A percentile compares a stretch with the other conserved stretches of the same genome.
These are phyloP conservation scores for Phalaenopsis equestris DNA, from an alignment of 106 monocot species.

Conservation along the genomic window DNA sequence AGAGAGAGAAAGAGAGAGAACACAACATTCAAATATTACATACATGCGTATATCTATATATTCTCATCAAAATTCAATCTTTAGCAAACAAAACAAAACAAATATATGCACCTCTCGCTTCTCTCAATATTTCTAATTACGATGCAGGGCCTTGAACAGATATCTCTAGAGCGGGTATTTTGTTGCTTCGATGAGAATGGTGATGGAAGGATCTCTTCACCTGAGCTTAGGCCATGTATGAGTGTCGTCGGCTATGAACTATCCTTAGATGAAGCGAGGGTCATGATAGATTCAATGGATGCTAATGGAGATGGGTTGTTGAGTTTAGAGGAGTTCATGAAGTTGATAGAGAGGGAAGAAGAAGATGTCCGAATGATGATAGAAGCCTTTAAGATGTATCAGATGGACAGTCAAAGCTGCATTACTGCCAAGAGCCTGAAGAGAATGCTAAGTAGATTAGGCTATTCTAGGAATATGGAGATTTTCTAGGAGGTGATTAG, in stretches of 20 bases:
- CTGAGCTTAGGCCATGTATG: slow-evolving; percentile 32
- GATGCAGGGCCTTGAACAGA: neutral
- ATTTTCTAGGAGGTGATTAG: slow-evolving; percentile 19
- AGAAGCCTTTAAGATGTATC: slow-evolving; percentile 27
- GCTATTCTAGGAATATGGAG: too few relatives aligned
- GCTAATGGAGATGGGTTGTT: slow-evolving; percentile 46
- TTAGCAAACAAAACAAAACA: too few relatives aligned
- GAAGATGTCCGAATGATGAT: slow-evolving; percentile 28
- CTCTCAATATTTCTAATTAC: too few relatives aligned
- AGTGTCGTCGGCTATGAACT: slow-evolving; percentile 14
- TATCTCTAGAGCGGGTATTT: slow-evolving; percentile 9
- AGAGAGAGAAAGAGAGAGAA: too few relatives aligned
- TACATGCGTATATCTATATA: too few relatives aligned
- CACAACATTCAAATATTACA: too few relatives aligned
- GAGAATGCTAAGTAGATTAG: too few relatives aligned
- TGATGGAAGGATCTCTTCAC: slow-evolving; percentile 42
- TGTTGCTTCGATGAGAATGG: slow-evolving; percentile 30
- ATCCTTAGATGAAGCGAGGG: slow-evolving; percentile 25
- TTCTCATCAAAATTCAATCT: too few relatives aligned
- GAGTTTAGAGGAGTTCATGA: slow-evolving; percentile 30
- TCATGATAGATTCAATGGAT: slow-evolving; percentile 15
- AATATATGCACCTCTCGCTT: too few relatives aligned
- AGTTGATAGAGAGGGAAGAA: slow-evolving; percentile 16
- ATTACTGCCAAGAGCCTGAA: too few relatives aligned
- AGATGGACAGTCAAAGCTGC: too few relatives aligned